Conservation (phyloP, 2,329 filamentous ascomycete genomes). For the Hortaea werneckii region DNA sequence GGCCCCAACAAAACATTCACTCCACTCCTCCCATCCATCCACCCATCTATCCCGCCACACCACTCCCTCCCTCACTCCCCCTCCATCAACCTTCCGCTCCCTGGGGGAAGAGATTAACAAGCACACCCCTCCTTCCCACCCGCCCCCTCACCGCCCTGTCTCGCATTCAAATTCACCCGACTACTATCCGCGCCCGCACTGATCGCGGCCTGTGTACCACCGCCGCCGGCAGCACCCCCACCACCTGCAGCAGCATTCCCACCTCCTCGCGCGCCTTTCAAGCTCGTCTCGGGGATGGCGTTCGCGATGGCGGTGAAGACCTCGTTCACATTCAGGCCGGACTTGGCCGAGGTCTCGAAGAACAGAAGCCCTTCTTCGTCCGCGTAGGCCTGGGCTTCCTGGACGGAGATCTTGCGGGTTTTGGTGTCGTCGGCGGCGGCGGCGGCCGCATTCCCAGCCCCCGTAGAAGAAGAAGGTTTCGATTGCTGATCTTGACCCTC, state of each 20-base stretch:
- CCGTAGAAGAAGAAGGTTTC: no score
- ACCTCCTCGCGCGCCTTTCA: conserved; percentile 76
- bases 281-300: conserved; percentile 89
- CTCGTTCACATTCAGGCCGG: conserved; percentile 83
- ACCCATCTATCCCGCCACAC: no score
- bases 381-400: conserved; percentile 84
- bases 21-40: no score
- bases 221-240: conserved; percentile 23
- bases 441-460: conserved; percentile 11
- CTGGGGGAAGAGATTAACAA: conserved; percentile 44
- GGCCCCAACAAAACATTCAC: no score
- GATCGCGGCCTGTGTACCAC: conserved; percentile 47
- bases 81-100: background rate
- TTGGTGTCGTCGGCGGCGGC: conserved; percentile 53
- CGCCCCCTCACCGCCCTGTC: conserved; percentile 41
- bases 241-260: conserved; percentile 32
- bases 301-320: conserved; percentile 98
- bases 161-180: conserved; percentile 72
- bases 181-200: conserved; percentile 49
- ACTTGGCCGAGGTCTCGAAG: conserved; percentile 98
- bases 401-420: conserved; percentile 79
- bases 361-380: conserved; percentile 91
- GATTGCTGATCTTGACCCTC: background rate
- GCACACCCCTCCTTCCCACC: conserved; percentile 86
- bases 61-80: no score